These are phyloP conservation scores for Xylariaceae sp. DNA, from an alignment of 2,329 filamentous ascomycete species.

Conservation along the genomic window DNA sequence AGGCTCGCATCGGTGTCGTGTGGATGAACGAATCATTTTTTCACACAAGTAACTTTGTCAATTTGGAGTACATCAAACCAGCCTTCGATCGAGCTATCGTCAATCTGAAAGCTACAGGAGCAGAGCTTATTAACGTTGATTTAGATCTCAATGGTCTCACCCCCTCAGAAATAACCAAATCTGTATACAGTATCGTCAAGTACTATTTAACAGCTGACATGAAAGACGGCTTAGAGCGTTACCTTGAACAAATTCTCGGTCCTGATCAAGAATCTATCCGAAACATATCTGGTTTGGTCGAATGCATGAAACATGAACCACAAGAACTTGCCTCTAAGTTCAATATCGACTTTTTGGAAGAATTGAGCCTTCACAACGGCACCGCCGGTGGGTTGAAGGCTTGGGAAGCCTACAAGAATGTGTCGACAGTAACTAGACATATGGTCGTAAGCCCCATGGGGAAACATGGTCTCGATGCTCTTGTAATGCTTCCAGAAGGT, in stretches of 20 bases:
- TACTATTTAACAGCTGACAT: slow-evolving; percentile 12
- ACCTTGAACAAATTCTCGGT: slow-evolving; percentile 4
- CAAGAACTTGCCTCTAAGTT: not conserved
- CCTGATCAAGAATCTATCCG: slow-evolving; percentile 1
- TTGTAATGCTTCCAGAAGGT: slow-evolving; percentile 8
- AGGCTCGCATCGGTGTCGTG: slow-evolving; percentile 8
- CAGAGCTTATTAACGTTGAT: slow-evolving; percentile 11
- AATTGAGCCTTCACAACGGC: not conserved
- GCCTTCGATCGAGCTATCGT: slow-evolving; percentile 16
- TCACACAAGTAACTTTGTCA: not conserved
- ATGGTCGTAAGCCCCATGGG: slow-evolving; percentile 7
- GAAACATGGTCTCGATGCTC: slow-evolving; percentile 5
- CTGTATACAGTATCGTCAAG: not conserved
- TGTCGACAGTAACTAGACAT: not conserved
- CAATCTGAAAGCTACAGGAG: slow-evolving; percentile 12
- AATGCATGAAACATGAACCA: slow-evolving; percentile 8
- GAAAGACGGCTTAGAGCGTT: slow-evolving; percentile 8
- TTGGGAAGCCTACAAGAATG: slow-evolving; percentile 10
- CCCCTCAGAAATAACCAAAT: not conserved
- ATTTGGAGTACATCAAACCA: slow-evolving; percentile 4
- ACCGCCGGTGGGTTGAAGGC: slow-evolving; percentile 8
- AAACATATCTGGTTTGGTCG: slow-evolving; percentile 6
- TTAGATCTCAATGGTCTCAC: slow-evolving; percentile 1
- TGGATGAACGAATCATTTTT: slow-evolving; percentile 12
- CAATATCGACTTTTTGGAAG: slow-evolving; percentile 1